phyloP scores from a whole-genome alignment of 768 basidiomycete species.

The Macrolepiota dolichaula region DNA sequence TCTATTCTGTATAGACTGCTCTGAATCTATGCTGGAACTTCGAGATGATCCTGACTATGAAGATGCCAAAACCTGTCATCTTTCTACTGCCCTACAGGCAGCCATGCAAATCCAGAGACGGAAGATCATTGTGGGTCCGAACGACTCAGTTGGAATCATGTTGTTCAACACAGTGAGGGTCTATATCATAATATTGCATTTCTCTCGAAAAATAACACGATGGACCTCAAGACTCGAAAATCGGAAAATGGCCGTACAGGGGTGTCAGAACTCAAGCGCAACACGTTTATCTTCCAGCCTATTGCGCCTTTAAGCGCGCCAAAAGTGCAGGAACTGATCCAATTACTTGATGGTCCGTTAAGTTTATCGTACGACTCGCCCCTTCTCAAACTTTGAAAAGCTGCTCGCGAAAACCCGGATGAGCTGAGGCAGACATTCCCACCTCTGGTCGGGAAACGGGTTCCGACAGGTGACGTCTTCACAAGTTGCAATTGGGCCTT shows the following conservation, averaged over 20 bases:
- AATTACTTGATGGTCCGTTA: conserved; percentile 69
- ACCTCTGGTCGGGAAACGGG: conserved; percentile 52
- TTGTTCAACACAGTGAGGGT: conserved; percentile 86
- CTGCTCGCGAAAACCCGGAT: conserved; percentile 59
- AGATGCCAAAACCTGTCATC: conserved; percentile 66
- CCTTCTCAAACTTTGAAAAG: conserved; percentile 23
- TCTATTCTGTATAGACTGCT: conserved; percentile 95
- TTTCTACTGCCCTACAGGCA: conserved; percentile 76
- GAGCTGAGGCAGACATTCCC: conserved; percentile 60
- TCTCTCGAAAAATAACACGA: not conserved
- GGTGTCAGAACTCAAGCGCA: conserved; percentile 63
- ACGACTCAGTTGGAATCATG: conserved; percentile 86
- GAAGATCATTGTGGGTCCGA: conserved; percentile 86
- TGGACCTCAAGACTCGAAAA: conserved; percentile 36
- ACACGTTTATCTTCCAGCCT: conserved; percentile 70
- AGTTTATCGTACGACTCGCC: not conserved
- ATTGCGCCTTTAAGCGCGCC: conserved; percentile 77
- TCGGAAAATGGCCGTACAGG: conserved; percentile 33
- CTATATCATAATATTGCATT: not conserved
- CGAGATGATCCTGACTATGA: conserved; percentile 64
- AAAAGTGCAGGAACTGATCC: conserved; percentile 75
- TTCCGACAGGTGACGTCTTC: conserved; percentile 87
- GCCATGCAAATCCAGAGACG: conserved; percentile 86
- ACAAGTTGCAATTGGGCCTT: conserved; percentile 88
- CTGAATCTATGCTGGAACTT: conserved; percentile 80